Percentiles rank a stretch among this genome's conserved stretches.
phyloP scores from a whole-genome alignment of 495 filamentous ascomycete species.

The Aspergillus ostianus region DNA sequence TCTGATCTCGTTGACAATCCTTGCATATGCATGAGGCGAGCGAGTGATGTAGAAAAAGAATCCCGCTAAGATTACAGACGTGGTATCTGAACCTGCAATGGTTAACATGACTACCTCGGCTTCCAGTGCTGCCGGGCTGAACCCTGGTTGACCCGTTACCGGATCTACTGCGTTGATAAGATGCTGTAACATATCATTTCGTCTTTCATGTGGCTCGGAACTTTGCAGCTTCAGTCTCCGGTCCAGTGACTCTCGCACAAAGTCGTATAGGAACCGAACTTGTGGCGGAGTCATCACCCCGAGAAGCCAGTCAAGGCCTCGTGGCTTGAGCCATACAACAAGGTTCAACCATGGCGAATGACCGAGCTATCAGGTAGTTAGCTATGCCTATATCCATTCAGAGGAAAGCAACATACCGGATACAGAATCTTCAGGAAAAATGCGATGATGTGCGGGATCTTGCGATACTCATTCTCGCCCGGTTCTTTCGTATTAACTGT shows the following conservation, averaged over 20 bases:
- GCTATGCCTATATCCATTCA: not conserved
- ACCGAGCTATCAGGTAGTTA: slow-evolving; percentile 8
- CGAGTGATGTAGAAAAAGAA: slow-evolving; percentile 35
- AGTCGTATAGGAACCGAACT: slow-evolving; percentile 8
- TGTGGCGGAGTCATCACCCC: not conserved
- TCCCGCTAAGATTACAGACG: slow-evolving; percentile 7
- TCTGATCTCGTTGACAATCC: slow-evolving; percentile 29
- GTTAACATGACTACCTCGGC: slow-evolving; percentile 11
- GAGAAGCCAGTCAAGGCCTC: slow-evolving; percentile 10
- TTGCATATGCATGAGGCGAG: slow-evolving; percentile 20
- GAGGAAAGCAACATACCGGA: slow-evolving; percentile 1
- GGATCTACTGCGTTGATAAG: slow-evolving; percentile 11
- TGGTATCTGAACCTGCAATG: slow-evolving; percentile 15
- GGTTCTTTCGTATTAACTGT: slow-evolving; percentile 9
- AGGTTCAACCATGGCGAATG: slow-evolving; percentile 10
- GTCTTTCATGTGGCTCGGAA: not conserved
- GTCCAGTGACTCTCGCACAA: slow-evolving; percentile 8
- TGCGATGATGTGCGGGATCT: slow-evolving; percentile 13
- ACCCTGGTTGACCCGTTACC: slow-evolving; percentile 4
- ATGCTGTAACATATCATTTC: slow-evolving; percentile 10
- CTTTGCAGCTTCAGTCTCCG: slow-evolving; percentile 1
- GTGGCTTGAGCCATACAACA: slow-evolving; percentile 11
- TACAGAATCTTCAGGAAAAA: slow-evolving; percentile 10
- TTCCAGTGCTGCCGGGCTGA: slow-evolving; percentile 7
- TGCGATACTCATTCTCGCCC: slow-evolving; percentile 7